phyloP scores from a whole-genome alignment of 495 filamentous ascomycete genomes.

The Choiromyces venosus region DNA sequence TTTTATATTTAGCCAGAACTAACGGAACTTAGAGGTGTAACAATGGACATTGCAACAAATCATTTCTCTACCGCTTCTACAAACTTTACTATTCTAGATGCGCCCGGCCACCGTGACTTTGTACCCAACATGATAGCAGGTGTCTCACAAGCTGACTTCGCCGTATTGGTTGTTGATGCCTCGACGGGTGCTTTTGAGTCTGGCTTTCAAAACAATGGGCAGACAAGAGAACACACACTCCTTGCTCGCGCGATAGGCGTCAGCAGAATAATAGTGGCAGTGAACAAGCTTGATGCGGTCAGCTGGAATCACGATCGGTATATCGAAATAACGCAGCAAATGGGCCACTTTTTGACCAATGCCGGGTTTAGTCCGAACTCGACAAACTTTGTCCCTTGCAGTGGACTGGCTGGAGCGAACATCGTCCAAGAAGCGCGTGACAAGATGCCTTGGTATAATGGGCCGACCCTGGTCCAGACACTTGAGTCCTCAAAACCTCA shows the following conservation, averaged over 20 bases:
- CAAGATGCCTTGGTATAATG: slow-evolving; percentile 65
- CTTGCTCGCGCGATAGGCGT: slow-evolving; percentile 90
- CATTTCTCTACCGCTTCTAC: slow-evolving; percentile 84
- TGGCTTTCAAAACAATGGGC: slow-evolving; percentile 80
- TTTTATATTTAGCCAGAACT: background rate
- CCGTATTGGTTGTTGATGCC: slow-evolving; percentile 88
- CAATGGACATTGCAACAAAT: slow-evolving; percentile 92
- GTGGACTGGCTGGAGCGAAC: slow-evolving; percentile 82
- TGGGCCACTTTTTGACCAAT: slow-evolving; percentile 71
- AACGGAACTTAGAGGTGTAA: slow-evolving; percentile 59
- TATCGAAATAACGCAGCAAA: slow-evolving; percentile 75
- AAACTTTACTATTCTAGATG: slow-evolving; percentile 88
- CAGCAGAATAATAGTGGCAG: slow-evolving; percentile 73
- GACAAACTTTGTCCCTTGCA: slow-evolving; percentile 79
- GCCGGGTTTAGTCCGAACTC: slow-evolving; percentile 76
- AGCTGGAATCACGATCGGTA: slow-evolving; percentile 76
- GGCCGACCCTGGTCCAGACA: slow-evolving; percentile 71
- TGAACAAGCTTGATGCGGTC: slow-evolving; percentile 80
- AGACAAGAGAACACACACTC: slow-evolving; percentile 89
- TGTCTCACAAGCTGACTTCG: slow-evolving; percentile 92
- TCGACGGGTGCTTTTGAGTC: slow-evolving; percentile 84
- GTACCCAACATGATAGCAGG: slow-evolving; percentile 99
- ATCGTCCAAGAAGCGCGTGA: slow-evolving; percentile 48
- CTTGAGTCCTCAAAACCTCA: slow-evolving; percentile 69
- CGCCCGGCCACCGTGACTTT: slow-evolving; percentile 90